A percentile compares a stretch with the other conserved stretches of the same genome.
These are phyloP conservation scores for Pholiota adiposa DNA, from an alignment of 1,284 basidiomycete species.

Conservation along the genomic window DNA sequence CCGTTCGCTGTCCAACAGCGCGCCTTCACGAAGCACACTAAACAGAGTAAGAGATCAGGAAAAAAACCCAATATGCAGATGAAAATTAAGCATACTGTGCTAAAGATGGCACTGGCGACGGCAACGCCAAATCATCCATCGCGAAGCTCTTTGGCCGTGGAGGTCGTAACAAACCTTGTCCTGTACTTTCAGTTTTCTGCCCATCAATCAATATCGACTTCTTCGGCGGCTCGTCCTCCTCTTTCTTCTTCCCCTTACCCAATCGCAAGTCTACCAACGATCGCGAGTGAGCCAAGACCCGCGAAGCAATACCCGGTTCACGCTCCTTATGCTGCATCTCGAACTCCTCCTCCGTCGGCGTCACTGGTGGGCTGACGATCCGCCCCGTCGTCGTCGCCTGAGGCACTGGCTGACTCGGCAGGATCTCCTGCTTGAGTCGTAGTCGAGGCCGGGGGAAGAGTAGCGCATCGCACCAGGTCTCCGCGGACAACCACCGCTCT, in stretches of 20 bases:
- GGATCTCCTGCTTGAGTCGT: slow-evolving; percentile 43
- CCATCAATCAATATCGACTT: slow-evolving; percentile 8
- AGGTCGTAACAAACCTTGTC: slow-evolving; percentile 19
- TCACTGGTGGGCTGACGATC: slow-evolving; percentile 55
- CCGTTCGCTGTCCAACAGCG: slow-evolving; percentile 62
- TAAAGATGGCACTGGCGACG: slow-evolving; percentile 64
- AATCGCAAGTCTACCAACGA: slow-evolving; percentile 42
- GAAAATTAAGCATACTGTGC: slow-evolving; percentile 49
- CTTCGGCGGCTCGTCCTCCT: slow-evolving; percentile 1
- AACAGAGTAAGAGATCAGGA: slow-evolving; percentile 4
- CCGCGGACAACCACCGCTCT: slow-evolving; percentile 70
- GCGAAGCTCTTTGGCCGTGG: slow-evolving; percentile 54
- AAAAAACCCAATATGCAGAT: slow-evolving; percentile 1
- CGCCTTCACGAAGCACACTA: slow-evolving; percentile 70
- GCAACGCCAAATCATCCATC: slow-evolving; percentile 60
- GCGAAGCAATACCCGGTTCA: slow-evolving; percentile 36
- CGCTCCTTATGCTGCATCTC: slow-evolving; percentile 11
- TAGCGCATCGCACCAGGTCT: slow-evolving; percentile 80
- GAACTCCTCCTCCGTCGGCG: slow-evolving; percentile 41
- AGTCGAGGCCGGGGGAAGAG: slow-evolving; percentile 75
- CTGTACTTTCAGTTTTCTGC: slow-evolving; percentile 6
- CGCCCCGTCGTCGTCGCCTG: slow-evolving; percentile 31
- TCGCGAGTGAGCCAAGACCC: slow-evolving; percentile 50
- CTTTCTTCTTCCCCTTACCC: slow-evolving; percentile 16
- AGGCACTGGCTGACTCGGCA: background rate